A percentile compares a stretch with the other conserved stretches of the same genome.
Conservation (phyloP, 495 filamentous ascomycete species). For the Astrothelium subdiscretum region DNA sequence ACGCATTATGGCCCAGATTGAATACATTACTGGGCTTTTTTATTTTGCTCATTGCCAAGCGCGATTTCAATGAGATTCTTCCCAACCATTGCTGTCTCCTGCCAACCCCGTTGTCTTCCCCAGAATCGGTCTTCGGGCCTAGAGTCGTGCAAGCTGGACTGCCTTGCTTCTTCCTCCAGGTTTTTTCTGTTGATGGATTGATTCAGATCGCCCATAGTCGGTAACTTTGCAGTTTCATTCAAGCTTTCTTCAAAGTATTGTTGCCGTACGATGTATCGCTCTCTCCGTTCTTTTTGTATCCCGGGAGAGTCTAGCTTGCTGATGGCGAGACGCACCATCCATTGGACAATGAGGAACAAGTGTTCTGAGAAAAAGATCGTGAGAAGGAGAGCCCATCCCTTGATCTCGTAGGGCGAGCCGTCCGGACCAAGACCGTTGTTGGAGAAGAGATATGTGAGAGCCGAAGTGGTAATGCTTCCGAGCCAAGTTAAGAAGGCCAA, state of each 20-base stretch:
- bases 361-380: conserved; percentile 82
- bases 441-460: conserved; percentile 79
- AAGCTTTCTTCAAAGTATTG: conserved; percentile 54
- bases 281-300: conserved; percentile 64
- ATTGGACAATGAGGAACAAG: conserved; percentile 61
- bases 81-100: conserved; percentile 49
- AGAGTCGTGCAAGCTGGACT: conserved; percentile 36
- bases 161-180: conserved; percentile 60
- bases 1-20: too few relatives aligned
- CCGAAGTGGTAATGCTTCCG: conserved; percentile 73
- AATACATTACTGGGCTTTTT: conserved; percentile 46
- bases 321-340: conserved; percentile 56
- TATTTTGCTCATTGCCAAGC: conserved; percentile 30
- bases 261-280: conserved; percentile 64
- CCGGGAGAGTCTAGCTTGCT: conserved; percentile 76
- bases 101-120: conserved; percentile 51
- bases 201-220: conserved; percentile 26
- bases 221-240: conserved; percentile 26
- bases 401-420: conserved; percentile 54
- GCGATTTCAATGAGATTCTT: conserved; percentile 43
- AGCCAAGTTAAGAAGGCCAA: conserved; percentile 86
- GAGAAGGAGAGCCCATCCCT: conserved; percentile 71
- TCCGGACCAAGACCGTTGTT: conserved; percentile 48
- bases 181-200: conserved; percentile 30
- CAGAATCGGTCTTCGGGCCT: conserved; percentile 58